Evolutionary conservation across 2,329 filamentous ascomycete species (phyloP), one percentile per base, ranked within the genome.

Genomic region (Venturia oleaginea): DNA sequence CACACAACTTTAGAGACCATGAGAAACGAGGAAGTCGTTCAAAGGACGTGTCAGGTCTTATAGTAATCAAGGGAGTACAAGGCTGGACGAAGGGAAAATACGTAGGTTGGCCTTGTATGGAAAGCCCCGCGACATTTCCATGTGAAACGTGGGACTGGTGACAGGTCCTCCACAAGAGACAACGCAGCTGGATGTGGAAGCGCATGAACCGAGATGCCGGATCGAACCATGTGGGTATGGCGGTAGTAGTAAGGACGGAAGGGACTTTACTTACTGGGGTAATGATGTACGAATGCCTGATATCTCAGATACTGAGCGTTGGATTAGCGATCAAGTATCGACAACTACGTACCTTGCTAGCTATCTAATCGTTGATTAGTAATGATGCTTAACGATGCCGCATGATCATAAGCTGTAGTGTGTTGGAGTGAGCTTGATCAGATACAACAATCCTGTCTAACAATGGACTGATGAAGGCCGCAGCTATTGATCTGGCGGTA

Each of bases 31-130:
- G 32, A 40, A 34, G 11, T 8, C 19, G 22, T 43, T 30, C 13
- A 46, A 22, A 51, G 54, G 15, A 24, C 22, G 6, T 27, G 13
- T 22, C 19, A 37, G 22, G 3, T 61, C 30, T 46, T 55, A 60
- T 57, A 46, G 10, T 6, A 27, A 37, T 27, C 13, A 32, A 57
- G 15, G 34, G 34, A 54, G 17, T 11, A 57, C 30, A 57, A 60
- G 46, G 34, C 62, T 63, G 62, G 62, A 63, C 51, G 62, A 63
- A 63, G 30, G 62, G 62, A 27, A 57, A 37, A 34, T n/a, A 63
- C 22, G 22, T 22, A 40, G 62, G 37, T 15, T 17, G 34, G 22
- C 5, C 27, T 27, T 17, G 1, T 27, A 1, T 42, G 59, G 34
- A 42, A 4, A 27, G 17, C 34, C 34, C 59, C 40, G n/a, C n/a